Base-by-base conservation (phyloP, 768 basidiomycete species). In the Xanthoconium purpureum region DNA sequence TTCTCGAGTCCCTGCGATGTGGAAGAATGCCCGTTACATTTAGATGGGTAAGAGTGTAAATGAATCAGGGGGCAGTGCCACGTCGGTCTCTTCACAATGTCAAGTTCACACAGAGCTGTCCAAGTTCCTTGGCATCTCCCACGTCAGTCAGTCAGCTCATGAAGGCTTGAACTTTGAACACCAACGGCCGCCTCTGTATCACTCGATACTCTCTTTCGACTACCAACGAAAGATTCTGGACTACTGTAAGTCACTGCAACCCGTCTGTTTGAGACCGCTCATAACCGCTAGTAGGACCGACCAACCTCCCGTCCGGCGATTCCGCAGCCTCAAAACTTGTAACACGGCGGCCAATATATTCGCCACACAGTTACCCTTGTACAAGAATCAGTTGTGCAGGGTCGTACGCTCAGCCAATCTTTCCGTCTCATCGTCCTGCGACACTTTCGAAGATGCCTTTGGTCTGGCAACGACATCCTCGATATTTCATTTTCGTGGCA, bases 391-490 rank as follows among this genome's bases (percentile, higher is more conserved):
- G 35, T 54, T 38, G 40, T 52, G 20, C 60, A 45, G 38, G 49
- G 29, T 49, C 43, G 43, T 47, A 32, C 56, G 35, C 58, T 43
- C 50, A 32, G 10, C 45, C 64, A 50, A 15, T 55, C 50, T 1
- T 52, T 56, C 51, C 45, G 7, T 51, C 53, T 28, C 30, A 14
- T 45, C 29, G 24, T 24, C 52, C 33, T 15, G 39, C 50, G 28
- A 54, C 59, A 32, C 32, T 15, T 43, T 28, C 50, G 20, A 65
- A 55, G 47, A 73, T 73, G 72, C 70, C 70, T 36, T 52, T 47
- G 29, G 52, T 60, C 32, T 74, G 73, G 72, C 66, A 72, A 54
- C 75, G 80, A 54, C 81, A 84, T 65, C 83, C 83, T 30, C 78
- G 81, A 61, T 84, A 83, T 69, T 67, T 74, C 55, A 56, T 82